Base-by-base conservation (phyloP, 225 moss, liverwort and hornwort genomes). In the Physcomitrellopsis africana region DNA sequence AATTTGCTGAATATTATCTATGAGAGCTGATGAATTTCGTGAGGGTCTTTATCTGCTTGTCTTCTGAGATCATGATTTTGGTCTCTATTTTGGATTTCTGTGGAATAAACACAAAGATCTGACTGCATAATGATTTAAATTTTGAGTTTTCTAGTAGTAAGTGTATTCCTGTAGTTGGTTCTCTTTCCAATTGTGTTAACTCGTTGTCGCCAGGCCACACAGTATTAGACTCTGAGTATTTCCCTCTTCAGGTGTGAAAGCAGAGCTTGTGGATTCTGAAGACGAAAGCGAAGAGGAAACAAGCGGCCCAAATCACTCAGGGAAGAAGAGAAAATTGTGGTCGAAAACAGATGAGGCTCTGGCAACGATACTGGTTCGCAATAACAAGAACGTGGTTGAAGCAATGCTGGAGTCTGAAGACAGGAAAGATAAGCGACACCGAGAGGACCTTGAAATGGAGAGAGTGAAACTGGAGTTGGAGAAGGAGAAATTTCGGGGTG, bases 201-300 rank as follows among this genome's bases (percentile, higher is more conserved):
- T 7, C 4, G 32, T 37, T 7, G 32, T 37, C 32, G 4, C 7
- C 32, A 37, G 32, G 32, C 4, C 32, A 37, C 32, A 37, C 32
- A 37, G 3, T 37, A 3, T 51, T 17, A 51, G 51, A 3, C 51
- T 51, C 10, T 51, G 51, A 51, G 51, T 16, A 15, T 51, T 14
- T 51, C 51, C 16, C 14, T 37, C 41, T 64, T 79, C 78, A 27
- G 81, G 81, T 63, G 84, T 85, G 59, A 86, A 84, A 56, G 72
- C 82, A 18, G 84, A 86, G 14, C 84, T 81, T 60, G 77, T 77
- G 11, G 84, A 86, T n/a, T 86, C 86, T 0, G 89, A 86, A 4
- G 84, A 86, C 10, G 84, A 89, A 60, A 82, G 84, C 54, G 78
- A 72, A 5, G 86, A 84, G 62, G 82, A 89, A 37, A 48, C 65